A percentile compares a stretch with the other conserved stretches of the same genome.
Conservation (phyloP, 1,284 basidiomycete genomes). For the Amylostereum areolatum region DNA sequence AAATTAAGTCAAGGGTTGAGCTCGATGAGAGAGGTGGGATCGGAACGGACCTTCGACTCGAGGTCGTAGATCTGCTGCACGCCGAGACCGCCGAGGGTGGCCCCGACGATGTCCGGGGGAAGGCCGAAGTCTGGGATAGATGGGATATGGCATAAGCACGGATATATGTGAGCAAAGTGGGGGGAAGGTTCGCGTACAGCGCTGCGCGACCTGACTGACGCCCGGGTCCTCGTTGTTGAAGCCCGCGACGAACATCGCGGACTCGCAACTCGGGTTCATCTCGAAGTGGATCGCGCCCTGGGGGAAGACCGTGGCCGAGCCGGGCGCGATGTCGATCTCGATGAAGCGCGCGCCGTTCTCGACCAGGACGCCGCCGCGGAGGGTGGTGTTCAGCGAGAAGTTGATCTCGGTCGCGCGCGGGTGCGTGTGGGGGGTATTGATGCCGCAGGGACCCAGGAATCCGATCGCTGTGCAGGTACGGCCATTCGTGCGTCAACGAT, state of each 20-base stretch:
- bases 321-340: no score
- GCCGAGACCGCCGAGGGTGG: background rate
- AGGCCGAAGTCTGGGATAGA: slow-evolving; percentile 5
- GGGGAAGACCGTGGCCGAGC: no score
- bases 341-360: no score
- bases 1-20: no score
- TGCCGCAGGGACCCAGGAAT: background rate
- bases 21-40: no score
- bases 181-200: slow-evolving; percentile 16
- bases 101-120: background rate
- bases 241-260: no score
- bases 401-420: background rate
- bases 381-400: no score
- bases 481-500: background rate
- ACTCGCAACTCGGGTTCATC: no score
- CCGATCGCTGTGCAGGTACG: background rate
- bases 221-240: background rate
- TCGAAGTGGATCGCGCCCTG: no score
- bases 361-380: no score
- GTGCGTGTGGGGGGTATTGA: background rate
- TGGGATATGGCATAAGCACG: slow-evolving; percentile 14
- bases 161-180: slow-evolving; percentile 21
- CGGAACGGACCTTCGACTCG: no score
- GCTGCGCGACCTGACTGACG: background rate
- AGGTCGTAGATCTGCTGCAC: background rate